These are phyloP conservation scores for Colletotrichum ledebouriae DNA, from an alignment of 2,329 filamentous ascomycete genomes.

Conservation along the genomic window DNA sequence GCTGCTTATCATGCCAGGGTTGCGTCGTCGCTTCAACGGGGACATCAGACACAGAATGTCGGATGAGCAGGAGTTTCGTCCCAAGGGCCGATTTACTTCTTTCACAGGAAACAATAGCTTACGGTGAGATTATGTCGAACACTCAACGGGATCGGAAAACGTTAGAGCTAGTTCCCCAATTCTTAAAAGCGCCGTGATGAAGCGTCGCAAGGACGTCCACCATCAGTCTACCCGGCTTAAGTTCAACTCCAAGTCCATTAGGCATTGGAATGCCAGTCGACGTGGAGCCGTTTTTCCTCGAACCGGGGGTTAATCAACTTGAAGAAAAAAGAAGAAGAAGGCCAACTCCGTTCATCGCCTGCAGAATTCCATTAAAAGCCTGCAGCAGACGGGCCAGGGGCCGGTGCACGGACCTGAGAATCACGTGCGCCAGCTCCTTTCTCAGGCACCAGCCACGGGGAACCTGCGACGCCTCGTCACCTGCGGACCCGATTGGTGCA, in stretches of 20 bases:
- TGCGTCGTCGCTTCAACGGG: too few species aligned
- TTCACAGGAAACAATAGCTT: neutral
- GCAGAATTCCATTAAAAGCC: constrained; percentile 33
- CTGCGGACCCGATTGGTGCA: constrained; percentile 27
- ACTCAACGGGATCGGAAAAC: constrained; percentile 75
- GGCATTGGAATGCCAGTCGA: constrained; percentile 51
- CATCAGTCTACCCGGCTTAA: constrained; percentile 68
- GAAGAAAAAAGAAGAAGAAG: constrained; percentile 52
- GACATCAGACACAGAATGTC: too few species aligned
- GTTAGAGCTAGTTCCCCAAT: constrained; percentile 70
- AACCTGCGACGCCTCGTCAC: neutral
- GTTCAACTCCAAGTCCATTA: constrained; percentile 68
- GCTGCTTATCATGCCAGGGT: too few species aligned
- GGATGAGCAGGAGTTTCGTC: too few species aligned
- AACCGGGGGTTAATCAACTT: constrained; percentile 69
- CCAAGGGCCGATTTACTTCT: too few species aligned
- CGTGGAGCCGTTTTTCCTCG: constrained; percentile 68
- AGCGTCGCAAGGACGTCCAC: constrained; percentile 44
- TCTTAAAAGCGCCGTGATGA: constrained; percentile 71
- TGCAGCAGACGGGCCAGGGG: constrained; percentile 5
- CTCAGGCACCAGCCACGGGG: neutral
- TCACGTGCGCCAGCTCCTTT: constrained; percentile 24
- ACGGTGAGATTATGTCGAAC: constrained; percentile 62
- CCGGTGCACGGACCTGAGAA: constrained; percentile 17
- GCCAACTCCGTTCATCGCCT: constrained; percentile 40